Evolutionary conservation across 495 filamentous ascomycete genomes (phyloP).

Genomic region (Haplographium delicatum): DNA sequence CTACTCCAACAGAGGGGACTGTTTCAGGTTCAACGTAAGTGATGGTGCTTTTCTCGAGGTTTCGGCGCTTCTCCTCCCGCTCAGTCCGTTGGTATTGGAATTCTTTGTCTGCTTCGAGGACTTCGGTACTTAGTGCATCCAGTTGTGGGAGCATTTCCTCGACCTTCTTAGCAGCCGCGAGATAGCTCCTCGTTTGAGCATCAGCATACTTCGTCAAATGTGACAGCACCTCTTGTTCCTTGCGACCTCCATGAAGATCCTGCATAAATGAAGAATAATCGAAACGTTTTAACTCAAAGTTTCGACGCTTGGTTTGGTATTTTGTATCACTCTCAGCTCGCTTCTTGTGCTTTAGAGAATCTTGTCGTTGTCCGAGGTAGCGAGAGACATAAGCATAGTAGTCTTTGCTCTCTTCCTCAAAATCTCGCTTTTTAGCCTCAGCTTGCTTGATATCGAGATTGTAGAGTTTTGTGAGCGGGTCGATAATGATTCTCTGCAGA

Average conservation of each 20-base stretch:
- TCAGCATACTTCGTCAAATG: constrained; percentile 94
- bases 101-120: constrained; percentile 88
- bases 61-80: constrained; percentile 84
- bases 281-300: constrained; percentile 94
- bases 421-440: constrained; percentile 94
- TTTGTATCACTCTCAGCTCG: constrained; percentile 90
- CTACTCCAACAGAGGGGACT: constrained; percentile 17
- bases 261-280: constrained; percentile 99
- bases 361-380: constrained; percentile 91
- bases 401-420: constrained; percentile 96
- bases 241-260: constrained; percentile 92
- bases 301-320: constrained; percentile 88
- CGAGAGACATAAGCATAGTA: constrained; percentile 93
- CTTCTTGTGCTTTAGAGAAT: constrained; percentile 96
- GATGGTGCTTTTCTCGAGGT: constrained; percentile 83
- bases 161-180: constrained; percentile 78
- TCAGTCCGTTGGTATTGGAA: constrained; percentile 91
- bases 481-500: constrained; percentile 88
- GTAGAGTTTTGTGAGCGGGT: constrained; percentile 88
- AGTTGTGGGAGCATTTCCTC: constrained; percentile 85
- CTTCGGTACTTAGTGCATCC: constrained; percentile 85
- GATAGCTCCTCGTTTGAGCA: constrained; percentile 77
- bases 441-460: constrained; percentile 96
- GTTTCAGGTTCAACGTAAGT: constrained; percentile 71
- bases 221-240: constrained; percentile 95